These are phyloP conservation scores for Inonotus obliquus DNA, from an alignment of 1,284 basidiomycete genomes.

Conservation along the genomic window DNA sequence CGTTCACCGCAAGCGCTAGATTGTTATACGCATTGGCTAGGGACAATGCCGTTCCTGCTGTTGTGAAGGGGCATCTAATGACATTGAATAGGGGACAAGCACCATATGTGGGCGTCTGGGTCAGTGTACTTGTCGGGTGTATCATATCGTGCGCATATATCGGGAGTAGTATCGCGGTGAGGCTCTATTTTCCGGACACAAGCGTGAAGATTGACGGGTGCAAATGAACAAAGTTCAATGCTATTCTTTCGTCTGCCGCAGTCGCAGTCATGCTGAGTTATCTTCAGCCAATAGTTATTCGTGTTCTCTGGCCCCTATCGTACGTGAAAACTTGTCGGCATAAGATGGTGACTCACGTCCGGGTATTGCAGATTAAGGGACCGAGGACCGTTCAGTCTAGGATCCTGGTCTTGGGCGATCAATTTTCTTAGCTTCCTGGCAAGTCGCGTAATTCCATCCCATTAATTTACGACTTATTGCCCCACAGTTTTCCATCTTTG, in stretches of 20 bases:
- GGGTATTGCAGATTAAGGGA: constrained; percentile 36
- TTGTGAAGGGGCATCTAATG: constrained; percentile 41
- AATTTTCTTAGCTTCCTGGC: constrained; percentile 46
- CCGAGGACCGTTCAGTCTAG: constrained; percentile 50
- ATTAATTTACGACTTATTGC: background rate
- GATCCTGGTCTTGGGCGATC: constrained; percentile 48
- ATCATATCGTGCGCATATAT: constrained; percentile 56
- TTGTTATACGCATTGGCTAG: constrained; percentile 54
- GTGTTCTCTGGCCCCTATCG: constrained; percentile 55
- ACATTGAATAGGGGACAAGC: constrained; percentile 49
- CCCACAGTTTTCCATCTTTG: constrained; percentile 45
- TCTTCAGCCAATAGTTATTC: constrained; percentile 52
- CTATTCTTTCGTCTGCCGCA: constrained; percentile 51
- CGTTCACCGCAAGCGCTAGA: constrained; percentile 54
- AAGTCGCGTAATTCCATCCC: constrained; percentile 20
- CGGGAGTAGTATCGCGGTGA: constrained; percentile 48
- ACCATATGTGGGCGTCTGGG: constrained; percentile 53
- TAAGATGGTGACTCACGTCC: background rate
- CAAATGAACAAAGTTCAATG: constrained; percentile 41
- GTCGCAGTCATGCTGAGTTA: constrained; percentile 59
- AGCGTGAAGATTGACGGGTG: background rate
- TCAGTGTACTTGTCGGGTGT: constrained; percentile 49
- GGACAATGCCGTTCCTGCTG: constrained; percentile 44
- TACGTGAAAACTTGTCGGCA: constrained; percentile 25
- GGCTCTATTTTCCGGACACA: constrained; percentile 21